These are phyloP conservation scores for Ilex aquifolium DNA, from an alignment of 257 asterid species.

Conservation along the genomic window DNA sequence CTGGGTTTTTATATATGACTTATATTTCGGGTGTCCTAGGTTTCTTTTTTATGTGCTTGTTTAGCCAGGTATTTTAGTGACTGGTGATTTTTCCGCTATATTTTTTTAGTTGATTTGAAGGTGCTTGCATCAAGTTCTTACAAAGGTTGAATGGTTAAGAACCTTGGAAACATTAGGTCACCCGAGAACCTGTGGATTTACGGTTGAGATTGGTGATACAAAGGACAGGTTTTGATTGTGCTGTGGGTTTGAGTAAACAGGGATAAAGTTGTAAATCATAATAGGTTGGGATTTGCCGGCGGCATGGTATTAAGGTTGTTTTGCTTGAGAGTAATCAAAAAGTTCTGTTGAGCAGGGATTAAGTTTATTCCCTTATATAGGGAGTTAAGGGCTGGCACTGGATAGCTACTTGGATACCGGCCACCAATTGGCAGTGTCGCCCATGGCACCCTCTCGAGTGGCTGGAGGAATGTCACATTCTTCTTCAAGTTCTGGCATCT, in stretches of 20 bases:
- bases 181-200: too few species aligned
- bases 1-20: too few species aligned
- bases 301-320: too few species aligned
- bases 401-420: constrained; percentile 34
- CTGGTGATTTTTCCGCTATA: too few species aligned
- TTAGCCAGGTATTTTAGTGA: too few species aligned
- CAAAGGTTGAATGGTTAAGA: too few species aligned
- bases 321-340: constrained; percentile 1
- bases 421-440: constrained; percentile 30
- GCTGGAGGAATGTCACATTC: constrained; percentile 77
- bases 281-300: neutral
- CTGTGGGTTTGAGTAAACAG: neutral
- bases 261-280: neutral
- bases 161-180: too few species aligned
- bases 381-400: constrained; percentile 22
- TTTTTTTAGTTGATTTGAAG: too few species aligned
- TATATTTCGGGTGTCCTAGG: too few species aligned
- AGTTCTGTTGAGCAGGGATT: constrained; percentile 1
- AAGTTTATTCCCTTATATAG: neutral
- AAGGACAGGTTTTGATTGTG: neutral
- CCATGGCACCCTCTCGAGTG: constrained; percentile 70
- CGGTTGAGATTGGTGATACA: too few species aligned
- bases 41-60: too few species aligned
- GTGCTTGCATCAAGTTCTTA: too few species aligned
- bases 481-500: constrained; percentile 76